Percentiles rank a stretch among this genome's conserved stretches.
Evolutionary conservation across 345 rosid species (phyloP).

Genomic region (Eucalyptus pauciflora): DNA sequence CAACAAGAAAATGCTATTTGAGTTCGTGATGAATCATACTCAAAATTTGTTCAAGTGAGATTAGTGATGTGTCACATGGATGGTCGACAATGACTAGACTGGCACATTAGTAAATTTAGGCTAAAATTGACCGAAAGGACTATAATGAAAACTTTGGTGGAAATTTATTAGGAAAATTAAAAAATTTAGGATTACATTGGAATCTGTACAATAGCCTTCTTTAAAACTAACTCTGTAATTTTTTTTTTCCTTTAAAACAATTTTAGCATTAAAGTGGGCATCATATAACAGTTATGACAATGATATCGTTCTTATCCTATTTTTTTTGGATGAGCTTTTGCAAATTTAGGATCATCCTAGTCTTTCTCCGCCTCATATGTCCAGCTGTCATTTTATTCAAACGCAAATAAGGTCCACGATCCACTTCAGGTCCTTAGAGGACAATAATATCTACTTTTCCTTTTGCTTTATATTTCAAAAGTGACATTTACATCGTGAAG

Average conservation of each 20-base stretch:
- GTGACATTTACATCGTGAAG: fast-evolving
- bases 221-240: no score
- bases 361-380: neutral
- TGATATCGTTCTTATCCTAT: fast-evolving
- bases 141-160: no score
- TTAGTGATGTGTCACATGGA: fast-evolving
- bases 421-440: neutral
- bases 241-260: no score
- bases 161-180: no score
- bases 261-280: no score
- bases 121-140: fast-evolving
- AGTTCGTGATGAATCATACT: neutral
- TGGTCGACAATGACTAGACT: fast-evolving
- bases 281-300: fast-evolving
- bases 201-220: no score
- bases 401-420: fast-evolving
- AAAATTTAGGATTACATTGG: no score
- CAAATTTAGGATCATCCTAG: neutral
- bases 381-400: fast-evolving
- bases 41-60: fast-evolving
- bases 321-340: no score
- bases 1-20: neutral
- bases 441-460: neutral
- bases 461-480: no score
- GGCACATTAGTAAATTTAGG: no score